These are phyloP conservation scores for Lagenaria siceraria DNA, from an alignment of 306 rosid genomes.

Conservation along the genomic window DNA sequence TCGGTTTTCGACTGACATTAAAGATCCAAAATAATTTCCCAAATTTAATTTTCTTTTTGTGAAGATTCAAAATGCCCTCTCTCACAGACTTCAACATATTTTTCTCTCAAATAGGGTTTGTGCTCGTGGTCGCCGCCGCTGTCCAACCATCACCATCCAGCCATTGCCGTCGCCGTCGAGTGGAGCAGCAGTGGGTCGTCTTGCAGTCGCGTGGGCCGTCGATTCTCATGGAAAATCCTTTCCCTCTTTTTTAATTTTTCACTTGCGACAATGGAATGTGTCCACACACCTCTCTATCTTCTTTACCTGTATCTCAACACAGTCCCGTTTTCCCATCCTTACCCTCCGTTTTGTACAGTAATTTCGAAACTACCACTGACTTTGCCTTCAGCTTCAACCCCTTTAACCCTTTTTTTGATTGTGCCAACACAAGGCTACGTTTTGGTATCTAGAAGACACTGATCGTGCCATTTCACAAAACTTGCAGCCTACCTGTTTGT, in stretches of 20 bases:
- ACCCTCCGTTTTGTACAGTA: slow-evolving; percentile 8
- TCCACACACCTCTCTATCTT: slow-evolving; percentile 1
- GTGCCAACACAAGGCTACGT: slow-evolving; percentile 23
- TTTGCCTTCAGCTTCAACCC: not conserved
- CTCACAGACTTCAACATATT: too few species aligned
- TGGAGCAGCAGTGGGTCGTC: too few species aligned
- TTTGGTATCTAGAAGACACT: slow-evolving; percentile 27
- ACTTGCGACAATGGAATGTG: not conserved
- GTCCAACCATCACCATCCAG: too few species aligned
- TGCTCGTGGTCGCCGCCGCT: too few species aligned
- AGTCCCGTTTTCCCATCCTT: slow-evolving; percentile 15
- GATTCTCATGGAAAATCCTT: slow-evolving; percentile 18
- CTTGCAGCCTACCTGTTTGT: slow-evolving; percentile 10
- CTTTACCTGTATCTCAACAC: slow-evolving; percentile 11
- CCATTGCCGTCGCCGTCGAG: too few species aligned
- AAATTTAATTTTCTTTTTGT: too few species aligned
- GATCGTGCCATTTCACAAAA: slow-evolving; percentile 33
- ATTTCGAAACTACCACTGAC: slow-evolving; percentile 19
- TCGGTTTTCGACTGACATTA: too few species aligned
- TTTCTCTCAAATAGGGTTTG: too few species aligned
- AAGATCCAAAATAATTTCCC: too few species aligned
- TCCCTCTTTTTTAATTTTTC: not conserved
- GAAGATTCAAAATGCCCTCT: too few species aligned
- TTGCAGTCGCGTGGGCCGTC: too few species aligned
- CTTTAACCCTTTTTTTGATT: not conserved